These are phyloP conservation scores for Lobosporangium transversale DNA, from an alignment of 192 early-diverging fungal genomes.

Conservation along the genomic window DNA sequence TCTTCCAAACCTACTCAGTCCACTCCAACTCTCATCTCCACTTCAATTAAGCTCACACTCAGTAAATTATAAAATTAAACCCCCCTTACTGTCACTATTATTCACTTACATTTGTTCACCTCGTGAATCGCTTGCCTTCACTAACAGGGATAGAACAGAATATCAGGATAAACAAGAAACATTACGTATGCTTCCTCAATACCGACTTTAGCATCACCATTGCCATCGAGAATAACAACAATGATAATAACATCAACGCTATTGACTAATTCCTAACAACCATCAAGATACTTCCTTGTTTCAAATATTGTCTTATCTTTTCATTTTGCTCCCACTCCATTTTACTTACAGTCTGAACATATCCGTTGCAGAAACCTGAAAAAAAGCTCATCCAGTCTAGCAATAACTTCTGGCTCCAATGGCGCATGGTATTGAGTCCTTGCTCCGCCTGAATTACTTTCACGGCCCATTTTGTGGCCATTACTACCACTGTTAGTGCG, in stretches of 20 bases:
- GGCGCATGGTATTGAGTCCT: constrained; percentile 57
- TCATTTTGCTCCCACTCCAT: not conserved
- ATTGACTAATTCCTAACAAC: too few relatives aligned
- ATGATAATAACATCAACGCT: too few relatives aligned
- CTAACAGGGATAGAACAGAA: constrained; percentile 42
- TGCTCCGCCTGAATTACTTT: constrained; percentile 6
- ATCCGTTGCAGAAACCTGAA: constrained; percentile 72
- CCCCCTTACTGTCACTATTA: not conserved
- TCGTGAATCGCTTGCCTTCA: constrained; percentile 69
- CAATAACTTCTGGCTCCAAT: constrained; percentile 57
- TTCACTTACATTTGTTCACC: constrained; percentile 74
- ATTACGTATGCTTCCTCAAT: too few relatives aligned
- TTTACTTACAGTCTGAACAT: constrained; percentile 71
- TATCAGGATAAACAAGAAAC: constrained; percentile 1
- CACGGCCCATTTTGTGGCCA: not conserved
- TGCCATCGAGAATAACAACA: too few relatives aligned
- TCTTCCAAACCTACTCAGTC: too few relatives aligned
- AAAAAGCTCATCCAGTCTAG: constrained; percentile 70
- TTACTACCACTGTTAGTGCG: not conserved
- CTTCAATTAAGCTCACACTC: too few relatives aligned
- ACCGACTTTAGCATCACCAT: too few relatives aligned
- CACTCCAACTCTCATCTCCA: too few relatives aligned
- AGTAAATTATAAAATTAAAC: too few relatives aligned
- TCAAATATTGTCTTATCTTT: not conserved
- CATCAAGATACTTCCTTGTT: too few relatives aligned